Evolutionary conservation across 176 grass and related monocot genomes (phyloP), one percentile per base, ranked within the genome.

Genomic region (Typha latifolia): DNA sequence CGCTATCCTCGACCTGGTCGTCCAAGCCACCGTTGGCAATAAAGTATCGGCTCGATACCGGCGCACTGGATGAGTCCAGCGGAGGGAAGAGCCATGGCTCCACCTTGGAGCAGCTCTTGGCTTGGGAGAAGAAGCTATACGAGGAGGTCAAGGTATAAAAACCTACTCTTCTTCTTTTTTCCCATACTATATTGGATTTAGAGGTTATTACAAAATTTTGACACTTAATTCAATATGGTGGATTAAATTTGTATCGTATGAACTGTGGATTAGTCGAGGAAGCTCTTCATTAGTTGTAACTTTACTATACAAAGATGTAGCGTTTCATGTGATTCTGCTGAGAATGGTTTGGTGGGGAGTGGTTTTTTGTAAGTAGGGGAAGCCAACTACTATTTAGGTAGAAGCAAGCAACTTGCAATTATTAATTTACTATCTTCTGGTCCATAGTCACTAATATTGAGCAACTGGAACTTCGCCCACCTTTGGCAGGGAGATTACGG

Each of bases 41-140:
- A 0, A 74, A 75, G 47, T 99, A 99, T 52, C 82, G 87, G 81
- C 52, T 99, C 19, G 89, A 99, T 43, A 71, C 89, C 1, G 76
- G 74, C 67, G 73, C 86, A 0, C 43, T 97, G 8, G 85, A 90
- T 68, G 86, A 74, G 12, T 82, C 89, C 0, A 78, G 61, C 0
- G 95, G 85, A 50, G 83, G 81, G 50, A 99, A 88, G 79, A 93
- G 89, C 62, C 95, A 90, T 55, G 84, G 84, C 29, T 93, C 95
- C 12, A 99, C 89, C 16, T 69, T 99, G 62, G 95, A 99, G 55
- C 83, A 81, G 15, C 95, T 99, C 70, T 75, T 99, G 70, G 95
- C 95, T 68, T 99, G 95, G 95, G 95, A 99, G 79, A 99, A 99
- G 79, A 99, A 99, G 77, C 95, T 99, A 12, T 99, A 87, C 14